These are phyloP conservation scores for Dendrobium huoshanense DNA, from an alignment of 106 monocot species.

Conservation along the genomic window DNA sequence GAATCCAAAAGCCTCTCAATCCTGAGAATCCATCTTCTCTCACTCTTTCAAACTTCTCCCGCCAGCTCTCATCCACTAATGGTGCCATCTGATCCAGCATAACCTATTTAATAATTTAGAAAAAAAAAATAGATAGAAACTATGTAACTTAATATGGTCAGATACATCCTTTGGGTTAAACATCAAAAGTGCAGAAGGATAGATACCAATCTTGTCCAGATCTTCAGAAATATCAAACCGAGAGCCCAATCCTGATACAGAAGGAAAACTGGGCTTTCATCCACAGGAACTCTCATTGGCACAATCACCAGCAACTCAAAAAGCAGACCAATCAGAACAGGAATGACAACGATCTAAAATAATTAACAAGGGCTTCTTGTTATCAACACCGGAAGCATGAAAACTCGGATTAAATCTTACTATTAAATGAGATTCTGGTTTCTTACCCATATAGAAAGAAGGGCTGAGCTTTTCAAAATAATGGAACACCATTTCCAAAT, in stretches of 20 bases:
- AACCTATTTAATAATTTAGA: slow-evolving; percentile 36
- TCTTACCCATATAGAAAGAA: slow-evolving; percentile 91
- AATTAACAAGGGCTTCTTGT: not conserved
- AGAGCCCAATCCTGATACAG: slow-evolving; percentile 98
- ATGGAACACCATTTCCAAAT: slow-evolving; percentile 79
- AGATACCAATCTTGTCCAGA: slow-evolving; percentile 90
- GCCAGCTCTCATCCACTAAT: slow-evolving; percentile 91
- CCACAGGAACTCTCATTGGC: slow-evolving; percentile 93
- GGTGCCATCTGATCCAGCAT: slow-evolving; percentile 98
- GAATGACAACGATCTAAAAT: slow-evolving; percentile 78
- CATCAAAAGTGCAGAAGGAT: not conserved
- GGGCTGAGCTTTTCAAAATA: slow-evolving; percentile 74
- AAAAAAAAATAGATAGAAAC: not conserved
- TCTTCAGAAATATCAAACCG: slow-evolving; percentile 89
- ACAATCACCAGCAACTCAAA: slow-evolving; percentile 93
- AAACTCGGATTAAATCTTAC: not conserved
- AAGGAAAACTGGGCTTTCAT: slow-evolving; percentile 94
- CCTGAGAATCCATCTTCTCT: slow-evolving; percentile 86
- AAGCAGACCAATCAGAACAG: slow-evolving; percentile 91
- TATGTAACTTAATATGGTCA: not conserved
- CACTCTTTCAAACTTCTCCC: slow-evolving; percentile 76
- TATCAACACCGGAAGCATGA: not conserved
- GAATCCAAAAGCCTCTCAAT: slow-evolving; percentile 78
- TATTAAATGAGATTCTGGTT: not conserved
- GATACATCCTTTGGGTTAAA: not conserved